Evolutionary conservation across 768 basidiomycete species (phyloP).

Genomic region (Suillus subluteus): DNA sequence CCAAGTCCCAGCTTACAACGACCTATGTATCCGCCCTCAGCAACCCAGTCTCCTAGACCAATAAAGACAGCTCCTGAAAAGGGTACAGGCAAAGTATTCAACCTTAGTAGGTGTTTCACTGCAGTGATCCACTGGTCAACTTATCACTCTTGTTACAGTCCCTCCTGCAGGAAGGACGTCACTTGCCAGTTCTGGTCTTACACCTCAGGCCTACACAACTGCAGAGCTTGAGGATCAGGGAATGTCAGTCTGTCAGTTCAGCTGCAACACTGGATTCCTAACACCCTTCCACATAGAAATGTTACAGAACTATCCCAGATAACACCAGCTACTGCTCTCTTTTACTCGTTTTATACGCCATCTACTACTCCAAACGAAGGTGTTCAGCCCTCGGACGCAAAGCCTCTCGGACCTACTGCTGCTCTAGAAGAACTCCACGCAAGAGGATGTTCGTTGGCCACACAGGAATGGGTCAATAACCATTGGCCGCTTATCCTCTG

Average conservation of each 20-base stretch:
- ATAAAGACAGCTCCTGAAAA: slow-evolving; percentile 16
- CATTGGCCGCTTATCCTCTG: slow-evolving; percentile 91
- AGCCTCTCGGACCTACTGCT: slow-evolving; percentile 50
- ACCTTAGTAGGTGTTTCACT: slow-evolving; percentile 43
- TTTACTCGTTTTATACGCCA: slow-evolving; percentile 59
- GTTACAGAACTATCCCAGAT: slow-evolving; percentile 55
- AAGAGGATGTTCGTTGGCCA: slow-evolving; percentile 69
- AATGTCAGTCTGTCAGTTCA: slow-evolving; percentile 45
- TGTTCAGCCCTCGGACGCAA: slow-evolving; percentile 20
- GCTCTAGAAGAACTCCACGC: slow-evolving; percentile 58
- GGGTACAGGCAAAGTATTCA: slow-evolving; percentile 32
- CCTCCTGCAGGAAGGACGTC: slow-evolving; percentile 43
- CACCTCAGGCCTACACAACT: slow-evolving; percentile 48
- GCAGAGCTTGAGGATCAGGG: slow-evolving; percentile 52
- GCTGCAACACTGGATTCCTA: slow-evolving; percentile 6
- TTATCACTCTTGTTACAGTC: slow-evolving; percentile 25
- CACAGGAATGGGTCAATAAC: slow-evolving; percentile 85
- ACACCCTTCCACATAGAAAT: slow-evolving; percentile 42
- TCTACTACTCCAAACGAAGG: slow-evolving; percentile 33
- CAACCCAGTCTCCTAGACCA: slow-evolving; percentile 10
- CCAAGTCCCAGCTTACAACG: slow-evolving; percentile 7
- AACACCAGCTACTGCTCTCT: slow-evolving; percentile 55
- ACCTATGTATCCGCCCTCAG: slow-evolving; percentile 30
- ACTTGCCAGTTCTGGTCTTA: slow-evolving; percentile 51
- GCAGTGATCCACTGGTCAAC: not conserved